Base-by-base conservation (phyloP, 179 eudicot species). In the Vitellaria paradoxa region DNA sequence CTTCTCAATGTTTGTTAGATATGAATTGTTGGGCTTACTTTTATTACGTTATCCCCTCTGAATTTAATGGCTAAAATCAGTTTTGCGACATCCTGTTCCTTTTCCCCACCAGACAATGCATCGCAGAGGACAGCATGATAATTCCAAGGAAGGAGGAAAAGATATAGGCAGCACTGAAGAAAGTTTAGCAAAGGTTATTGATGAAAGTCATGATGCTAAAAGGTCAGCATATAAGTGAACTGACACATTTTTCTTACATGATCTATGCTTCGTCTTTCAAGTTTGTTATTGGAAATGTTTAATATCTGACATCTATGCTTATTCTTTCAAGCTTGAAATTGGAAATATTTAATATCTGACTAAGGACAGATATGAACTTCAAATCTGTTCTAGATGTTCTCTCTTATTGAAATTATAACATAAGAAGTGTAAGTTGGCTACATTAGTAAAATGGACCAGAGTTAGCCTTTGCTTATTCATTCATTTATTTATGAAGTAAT, bases 41-140 rank as follows among this genome's bases (percentile, higher is more conserved):
- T 6, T 42, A 23, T 52, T 37, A 23, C 23, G 10, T 42, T 1
- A 14, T 40, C 23, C 26, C 21, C 47, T 24, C 53, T 23, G 18
- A 72, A 20, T 17, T 71, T 63, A 18, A 62, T 49, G 21, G 42
- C 50, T 50, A 61, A 45, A 9, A 50, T 65, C 65, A 13, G 37
- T 37, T 70, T 45, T 72, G 30, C 15, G 76, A 46, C 15, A 11
- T 76, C 45, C n/a, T 50, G 37, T 30, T n/a, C 20, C 6, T 24
- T 66, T 3, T 74, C 73, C 70, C 65, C 68, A 80, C 30, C 83
- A 92, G 97, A 71, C 65, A 76, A 87, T 85, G 92, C 92, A 90
- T 68, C 85, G 76, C 17, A 81, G 76, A 76, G 82, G 80, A 62
- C 79, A 64, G 68, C 75, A 62, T 18, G 78, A 69, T 74, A 76